phyloP scores from a whole-genome alignment of 2,329 filamentous ascomycete species.

The Cylindrodendrum hubeiense region DNA sequence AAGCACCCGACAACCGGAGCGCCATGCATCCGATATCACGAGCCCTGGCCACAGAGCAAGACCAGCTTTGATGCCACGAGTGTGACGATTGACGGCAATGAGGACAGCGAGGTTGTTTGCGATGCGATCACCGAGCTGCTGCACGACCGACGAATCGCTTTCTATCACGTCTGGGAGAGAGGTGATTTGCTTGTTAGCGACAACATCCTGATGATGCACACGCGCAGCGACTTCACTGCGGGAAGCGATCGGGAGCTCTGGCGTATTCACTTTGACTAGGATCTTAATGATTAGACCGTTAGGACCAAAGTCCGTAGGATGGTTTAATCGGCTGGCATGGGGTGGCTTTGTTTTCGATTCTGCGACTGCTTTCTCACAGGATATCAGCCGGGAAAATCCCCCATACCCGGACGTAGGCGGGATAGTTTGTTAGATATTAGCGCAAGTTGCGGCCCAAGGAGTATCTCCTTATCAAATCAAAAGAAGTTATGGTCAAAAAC shows the following conservation, averaged over 20 bases:
- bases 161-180: slow-evolving; percentile 66
- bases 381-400: not conserved
- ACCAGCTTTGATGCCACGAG: slow-evolving; percentile 62
- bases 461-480: not conserved
- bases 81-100: slow-evolving; percentile 54
- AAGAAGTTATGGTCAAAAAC: not conserved
- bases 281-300: not conserved
- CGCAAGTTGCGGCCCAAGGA: not conserved
- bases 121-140: slow-evolving; percentile 56
- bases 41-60: slow-evolving; percentile 65
- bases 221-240: slow-evolving; percentile 58
- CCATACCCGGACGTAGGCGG: not conserved
- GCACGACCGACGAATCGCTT: slow-evolving; percentile 63
- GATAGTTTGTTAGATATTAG: not conserved
- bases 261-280: slow-evolving; percentile 63
- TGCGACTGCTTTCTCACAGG: not conserved
- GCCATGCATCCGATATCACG: slow-evolving; percentile 66
- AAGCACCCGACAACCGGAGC: slow-evolving; percentile 58
- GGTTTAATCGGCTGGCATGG: not conserved
- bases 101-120: slow-evolving; percentile 52
- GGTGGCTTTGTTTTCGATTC: not conserved
- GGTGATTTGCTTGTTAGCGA: slow-evolving; percentile 67
- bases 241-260: slow-evolving; percentile 61
- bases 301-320: not conserved
- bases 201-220: slow-evolving; percentile 64